A percentile compares a stretch with the other conserved stretches of the same genome.
These are phyloP conservation scores for Periconia sp. DNA, from an alignment of 2,329 filamentous ascomycete genomes.

Conservation along the genomic window DNA sequence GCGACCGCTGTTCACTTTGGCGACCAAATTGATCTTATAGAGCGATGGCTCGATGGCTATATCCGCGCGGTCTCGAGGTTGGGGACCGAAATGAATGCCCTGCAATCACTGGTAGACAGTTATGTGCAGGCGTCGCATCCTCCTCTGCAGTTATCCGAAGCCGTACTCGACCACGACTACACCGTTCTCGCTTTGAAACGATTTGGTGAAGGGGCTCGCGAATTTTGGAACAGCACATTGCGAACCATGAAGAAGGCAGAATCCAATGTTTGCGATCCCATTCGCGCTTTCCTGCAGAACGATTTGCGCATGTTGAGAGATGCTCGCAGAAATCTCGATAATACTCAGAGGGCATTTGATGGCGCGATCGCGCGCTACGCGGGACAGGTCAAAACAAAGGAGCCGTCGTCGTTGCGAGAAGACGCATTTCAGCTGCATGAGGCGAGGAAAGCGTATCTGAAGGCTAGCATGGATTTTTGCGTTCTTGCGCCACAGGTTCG, in stretches of 20 bases:
- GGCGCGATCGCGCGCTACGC: slow-evolving; percentile 78
- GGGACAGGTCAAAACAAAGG: slow-evolving; percentile 86
- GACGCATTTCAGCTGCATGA: slow-evolving; percentile 96
- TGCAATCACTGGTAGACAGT: slow-evolving; percentile 77
- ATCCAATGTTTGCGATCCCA: slow-evolving; percentile 74
- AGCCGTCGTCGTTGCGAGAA: slow-evolving; percentile 85
- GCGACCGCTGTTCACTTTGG: slow-evolving; percentile 82
- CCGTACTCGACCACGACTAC: slow-evolving; percentile 92
- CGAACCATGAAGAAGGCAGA: slow-evolving; percentile 78
- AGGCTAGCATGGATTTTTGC: slow-evolving; percentile 91
- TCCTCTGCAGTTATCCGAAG: slow-evolving; percentile 73
- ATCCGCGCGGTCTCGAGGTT: slow-evolving; percentile 64
- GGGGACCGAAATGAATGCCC: slow-evolving; percentile 65
- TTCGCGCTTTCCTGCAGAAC: slow-evolving; percentile 73
- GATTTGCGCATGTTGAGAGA: slow-evolving; percentile 90
- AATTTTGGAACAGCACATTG: slow-evolving; percentile 82
- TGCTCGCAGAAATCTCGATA: slow-evolving; percentile 72
- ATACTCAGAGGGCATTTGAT: slow-evolving; percentile 83
- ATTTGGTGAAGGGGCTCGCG: slow-evolving; percentile 80
- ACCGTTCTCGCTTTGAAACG: slow-evolving; percentile 83
- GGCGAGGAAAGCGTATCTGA: slow-evolving; percentile 85
- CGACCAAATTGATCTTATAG: slow-evolving; percentile 88
- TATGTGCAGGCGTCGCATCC: slow-evolving; percentile 79
- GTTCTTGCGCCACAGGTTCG: slow-evolving; percentile 84
- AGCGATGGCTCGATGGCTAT: slow-evolving; percentile 85